Percentiles rank a stretch among this genome's conserved stretches.
These are phyloP conservation scores for Pelargonium myrrhifolium DNA, from an alignment of 441 rosid species.

Conservation along the genomic window DNA sequence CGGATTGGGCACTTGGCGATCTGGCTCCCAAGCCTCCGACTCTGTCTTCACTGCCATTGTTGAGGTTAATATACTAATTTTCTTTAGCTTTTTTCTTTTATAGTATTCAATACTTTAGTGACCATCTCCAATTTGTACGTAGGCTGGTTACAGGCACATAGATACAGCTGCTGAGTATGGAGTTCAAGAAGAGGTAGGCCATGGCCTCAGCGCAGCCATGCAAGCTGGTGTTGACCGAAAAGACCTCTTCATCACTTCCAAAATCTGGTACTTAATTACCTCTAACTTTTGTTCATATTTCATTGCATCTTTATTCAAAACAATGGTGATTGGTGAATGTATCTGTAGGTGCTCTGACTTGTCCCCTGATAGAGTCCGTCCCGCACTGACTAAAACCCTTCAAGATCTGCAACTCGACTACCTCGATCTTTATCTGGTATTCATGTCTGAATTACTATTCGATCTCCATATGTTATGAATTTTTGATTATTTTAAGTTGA, in stretches of 20 bases:
- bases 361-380: conserved; percentile 39
- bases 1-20: conserved; percentile 45
- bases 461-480: too few species aligned
- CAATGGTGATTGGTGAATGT: background rate
- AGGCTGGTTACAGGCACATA: conserved; percentile 52
- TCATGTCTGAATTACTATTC: background rate
- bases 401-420: conserved; percentile 44
- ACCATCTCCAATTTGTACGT: too few species aligned
- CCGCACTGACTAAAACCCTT: conserved; percentile 38
- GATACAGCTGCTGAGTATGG: conserved; percentile 44
- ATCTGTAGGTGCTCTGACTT: conserved; percentile 38
- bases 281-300: too few species aligned
- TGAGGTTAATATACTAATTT: conserved; percentile 25
- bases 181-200: conserved; percentile 43
- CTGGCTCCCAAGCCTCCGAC: conserved; percentile 32
- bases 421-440: conserved; percentile 47
- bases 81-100: background rate
- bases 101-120: too few species aligned
- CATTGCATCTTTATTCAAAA: too few species aligned
- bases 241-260: conserved; percentile 46
- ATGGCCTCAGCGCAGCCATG: conserved; percentile 35
- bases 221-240: conserved; percentile 44
- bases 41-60: conserved; percentile 38
- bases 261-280: conserved; percentile 36
- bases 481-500: too few species aligned